Base-by-base conservation (phyloP, 805 yeast species). In the Saturnispora dispora region DNA sequence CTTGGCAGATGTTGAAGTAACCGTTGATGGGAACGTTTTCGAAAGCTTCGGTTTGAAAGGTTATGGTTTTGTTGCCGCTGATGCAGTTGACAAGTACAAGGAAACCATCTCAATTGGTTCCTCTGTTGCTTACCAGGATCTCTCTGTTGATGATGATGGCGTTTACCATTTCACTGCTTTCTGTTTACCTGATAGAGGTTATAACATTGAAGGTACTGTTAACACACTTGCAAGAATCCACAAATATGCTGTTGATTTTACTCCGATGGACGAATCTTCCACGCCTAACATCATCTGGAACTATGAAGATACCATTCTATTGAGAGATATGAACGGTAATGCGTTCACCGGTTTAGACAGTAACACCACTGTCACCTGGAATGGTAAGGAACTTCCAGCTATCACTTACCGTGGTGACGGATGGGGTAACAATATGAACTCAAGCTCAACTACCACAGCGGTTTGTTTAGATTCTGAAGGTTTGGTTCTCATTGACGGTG, bases 81-180 rank as follows among this genome's bases (percentile, higher is more conserved):
- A 58, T 43, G 53, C 63, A 0, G 58, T 55, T 36, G 69, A 65
- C 52, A 62, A 60, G 45, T 64, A 57, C 52, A 55, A 55, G 23
- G 68, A 65, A 27, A 61, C 69, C 4, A 62, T 65, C 27, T 63
- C 69, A 5, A 63, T 64, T 57, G 69, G 69, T 10, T 65, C 68
- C 7, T 61, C 67, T 1, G 55, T 64, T 30, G 52, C 58, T 13
- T 37, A 61, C 39, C 66, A 65, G 41, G 56, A 61, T 47, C 44
- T 65, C 27, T 25, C 47, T 1, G 60, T 61, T 30, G 53, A 41
- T 40, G 27, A 48, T 7, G 47, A 58, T 45, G 64, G 63, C 23
- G 58, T 51, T 20, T 65, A 65, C 47, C 54, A 62, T 22, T 63
- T 63, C 51, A 56, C 50, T 15, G 59, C 64, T 3, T 64, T 59